Evolutionary conservation across 2,329 filamentous ascomycete species (phyloP).

Genomic region (Cercospora sp.): DNA sequence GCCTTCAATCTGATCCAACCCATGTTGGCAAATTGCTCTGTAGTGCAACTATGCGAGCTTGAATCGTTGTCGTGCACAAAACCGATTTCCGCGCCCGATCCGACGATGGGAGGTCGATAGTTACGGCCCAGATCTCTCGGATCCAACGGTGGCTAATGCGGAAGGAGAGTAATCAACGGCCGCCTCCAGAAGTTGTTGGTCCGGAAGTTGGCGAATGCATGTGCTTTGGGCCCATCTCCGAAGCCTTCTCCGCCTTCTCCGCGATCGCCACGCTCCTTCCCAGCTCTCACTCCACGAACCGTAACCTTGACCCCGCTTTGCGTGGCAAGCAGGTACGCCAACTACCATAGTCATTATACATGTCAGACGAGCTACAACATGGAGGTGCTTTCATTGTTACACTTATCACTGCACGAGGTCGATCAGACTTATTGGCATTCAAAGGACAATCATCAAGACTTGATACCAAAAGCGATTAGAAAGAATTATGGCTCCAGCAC

Average conservation of each 20-base stretch:
- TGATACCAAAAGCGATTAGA: not conserved
- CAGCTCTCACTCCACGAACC: not conserved
- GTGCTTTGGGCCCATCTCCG: not conserved
- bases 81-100: not conserved
- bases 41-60: not conserved
- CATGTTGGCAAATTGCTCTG: not conserved
- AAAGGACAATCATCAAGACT: not conserved
- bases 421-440: not conserved
- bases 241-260: not conserved
- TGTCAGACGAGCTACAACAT: not conserved
- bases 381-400: not conserved
- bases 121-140: not conserved
- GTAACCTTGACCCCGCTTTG: not conserved
- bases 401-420: not conserved
- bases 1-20: not conserved
- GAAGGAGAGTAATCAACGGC: not conserved
- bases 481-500: slow-evolving; percentile 6
- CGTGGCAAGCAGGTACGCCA: not conserved
- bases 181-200: not conserved
- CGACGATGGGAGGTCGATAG: not conserved
- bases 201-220: not conserved
- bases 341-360: not conserved
- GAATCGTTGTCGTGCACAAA: not conserved
- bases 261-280: not conserved
- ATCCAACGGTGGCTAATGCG: not conserved